Conservation (phyloP, 148 eudicot genomes). For the Spergularia bocconei region DNA sequence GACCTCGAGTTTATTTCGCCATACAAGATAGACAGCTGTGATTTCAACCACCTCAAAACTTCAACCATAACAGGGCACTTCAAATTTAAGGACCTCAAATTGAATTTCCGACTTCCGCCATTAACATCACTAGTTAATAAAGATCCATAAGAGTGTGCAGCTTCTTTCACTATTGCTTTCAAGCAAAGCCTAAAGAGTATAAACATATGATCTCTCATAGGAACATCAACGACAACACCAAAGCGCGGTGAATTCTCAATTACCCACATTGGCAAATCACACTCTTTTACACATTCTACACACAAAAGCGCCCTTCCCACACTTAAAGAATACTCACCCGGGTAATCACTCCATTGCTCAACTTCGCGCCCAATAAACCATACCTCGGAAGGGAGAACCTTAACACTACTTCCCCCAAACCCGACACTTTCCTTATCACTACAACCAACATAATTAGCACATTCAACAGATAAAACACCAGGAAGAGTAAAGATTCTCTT, state of each 20-base stretch:
- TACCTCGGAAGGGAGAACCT: slow-evolving; percentile 69
- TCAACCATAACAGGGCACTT: slow-evolving; percentile 55
- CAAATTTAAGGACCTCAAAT: slow-evolving; percentile 28
- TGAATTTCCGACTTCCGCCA: slow-evolving; percentile 16
- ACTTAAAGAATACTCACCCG: slow-evolving; percentile 43
- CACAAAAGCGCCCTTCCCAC: slow-evolving; percentile 44
- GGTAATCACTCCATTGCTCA: slow-evolving; percentile 63
- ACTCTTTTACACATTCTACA: slow-evolving; percentile 22
- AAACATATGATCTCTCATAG: slow-evolving; percentile 71
- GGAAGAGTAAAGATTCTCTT: slow-evolving; percentile 56
- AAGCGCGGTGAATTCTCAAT: slow-evolving; percentile 60
- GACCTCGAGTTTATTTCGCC: slow-evolving; percentile 62
- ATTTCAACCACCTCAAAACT: slow-evolving; percentile 62
- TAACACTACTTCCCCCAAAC: slow-evolving; percentile 21
- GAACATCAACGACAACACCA: slow-evolving; percentile 66
- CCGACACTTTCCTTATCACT: slow-evolving; percentile 19
- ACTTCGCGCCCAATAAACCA: slow-evolving; percentile 57
- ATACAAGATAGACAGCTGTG: slow-evolving; percentile 64
- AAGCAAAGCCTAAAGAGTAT: slow-evolving; percentile 59
- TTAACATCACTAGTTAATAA: slow-evolving; percentile 24
- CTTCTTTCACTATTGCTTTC: slow-evolving; percentile 63
- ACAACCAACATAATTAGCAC: slow-evolving; percentile 44
- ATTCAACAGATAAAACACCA: slow-evolving; percentile 48
- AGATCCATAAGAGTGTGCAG: slow-evolving; percentile 28
- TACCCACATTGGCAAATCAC: slow-evolving; percentile 48